phyloP scores from a whole-genome alignment of 805 yeast species.

The Starmerella powellii region DNA sequence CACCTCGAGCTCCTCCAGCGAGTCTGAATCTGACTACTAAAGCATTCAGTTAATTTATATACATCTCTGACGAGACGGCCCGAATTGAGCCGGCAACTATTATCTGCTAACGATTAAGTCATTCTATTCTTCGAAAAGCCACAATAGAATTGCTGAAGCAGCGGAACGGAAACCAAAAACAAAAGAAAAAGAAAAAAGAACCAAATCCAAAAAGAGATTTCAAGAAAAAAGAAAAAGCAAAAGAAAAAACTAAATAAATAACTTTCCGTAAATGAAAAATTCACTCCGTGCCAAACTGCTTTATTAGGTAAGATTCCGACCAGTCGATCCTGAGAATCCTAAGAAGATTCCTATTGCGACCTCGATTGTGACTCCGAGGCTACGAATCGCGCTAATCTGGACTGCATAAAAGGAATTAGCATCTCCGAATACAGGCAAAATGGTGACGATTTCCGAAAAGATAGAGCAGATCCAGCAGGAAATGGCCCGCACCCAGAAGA shows the following conservation, averaged over 20 bases:
- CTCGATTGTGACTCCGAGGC: too few relatives aligned
- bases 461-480: slow-evolving; percentile 86
- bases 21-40: slow-evolving; percentile 4
- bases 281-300: not conserved
- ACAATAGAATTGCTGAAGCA: too few relatives aligned
- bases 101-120: not conserved
- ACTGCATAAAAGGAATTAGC: too few relatives aligned
- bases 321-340: too few relatives aligned
- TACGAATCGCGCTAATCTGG: too few relatives aligned
- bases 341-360: too few relatives aligned
- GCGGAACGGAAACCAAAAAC: too few relatives aligned
- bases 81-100: not conserved
- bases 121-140: too few relatives aligned
- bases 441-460: slow-evolving; percentile 42
- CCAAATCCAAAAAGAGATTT: not conserved
- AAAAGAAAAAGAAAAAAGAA: too few relatives aligned
- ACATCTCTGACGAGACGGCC: too few relatives aligned
- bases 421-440: too few relatives aligned
- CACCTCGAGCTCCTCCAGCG: not conserved
- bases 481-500: slow-evolving; percentile 88
- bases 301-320: not conserved
- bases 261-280: not conserved
- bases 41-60: not conserved
- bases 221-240: not conserved
- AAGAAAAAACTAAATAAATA: not conserved